These are phyloP conservation scores for Cunninghamia lanceolata DNA, from an alignment of 75 land plant genomes.

Conservation along the genomic window DNA sequence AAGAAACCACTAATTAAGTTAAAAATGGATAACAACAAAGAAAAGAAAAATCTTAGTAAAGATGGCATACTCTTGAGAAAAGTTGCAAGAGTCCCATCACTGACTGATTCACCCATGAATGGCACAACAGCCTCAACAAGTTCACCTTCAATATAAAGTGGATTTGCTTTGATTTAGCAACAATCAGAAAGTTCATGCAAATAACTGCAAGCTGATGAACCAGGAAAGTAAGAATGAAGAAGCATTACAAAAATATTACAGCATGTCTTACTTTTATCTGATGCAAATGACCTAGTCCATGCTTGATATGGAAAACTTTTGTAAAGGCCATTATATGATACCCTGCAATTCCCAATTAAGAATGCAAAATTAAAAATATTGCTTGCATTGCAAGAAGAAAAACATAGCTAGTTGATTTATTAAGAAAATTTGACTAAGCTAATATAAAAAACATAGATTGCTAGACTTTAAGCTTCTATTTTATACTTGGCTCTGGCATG, in stretches of 20 bases:
- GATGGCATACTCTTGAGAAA: slow-evolving; percentile 72
- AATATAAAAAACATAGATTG: background rate
- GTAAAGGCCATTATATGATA: slow-evolving; percentile 12
- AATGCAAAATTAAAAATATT: background rate
- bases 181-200: background rate
- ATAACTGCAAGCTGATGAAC: no score
- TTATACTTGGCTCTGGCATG: background rate
- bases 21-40: background rate
- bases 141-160: slow-evolving; percentile 46
- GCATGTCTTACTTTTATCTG: slow-evolving; percentile 32
- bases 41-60: background rate
- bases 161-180: background rate
- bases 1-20: background rate
- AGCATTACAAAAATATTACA: background rate
- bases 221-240: background rate
- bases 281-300: slow-evolving; percentile 47
- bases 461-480: background rate
- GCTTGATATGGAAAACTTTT: slow-evolving; percentile 14
- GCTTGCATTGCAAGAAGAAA: background rate
- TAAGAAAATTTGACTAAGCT: background rate
- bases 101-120: slow-evolving; percentile 88
- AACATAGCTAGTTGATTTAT: background rate
- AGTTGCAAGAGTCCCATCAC: slow-evolving; percentile 80
- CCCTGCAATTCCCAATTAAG: slow-evolving; percentile 25
- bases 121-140: slow-evolving; percentile 86